These are phyloP conservation scores for Leccinum subgranulosum DNA, from an alignment of 768 basidiomycete genomes.

Conservation along the genomic window DNA sequence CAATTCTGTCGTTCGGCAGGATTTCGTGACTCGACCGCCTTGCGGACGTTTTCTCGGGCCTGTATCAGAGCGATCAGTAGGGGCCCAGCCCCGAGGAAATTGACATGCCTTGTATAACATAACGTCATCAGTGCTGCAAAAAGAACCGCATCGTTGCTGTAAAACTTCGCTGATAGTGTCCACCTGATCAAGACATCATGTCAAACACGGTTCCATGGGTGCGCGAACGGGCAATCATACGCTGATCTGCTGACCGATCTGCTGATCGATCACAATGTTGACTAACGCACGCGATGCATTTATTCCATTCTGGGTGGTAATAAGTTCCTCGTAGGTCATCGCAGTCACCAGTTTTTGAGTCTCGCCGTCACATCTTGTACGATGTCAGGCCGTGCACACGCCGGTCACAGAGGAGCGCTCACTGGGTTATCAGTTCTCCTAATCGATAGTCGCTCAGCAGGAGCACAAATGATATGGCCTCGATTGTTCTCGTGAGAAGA, in stretches of 20 bases:
- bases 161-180: slow-evolving; percentile 95
- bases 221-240: slow-evolving; percentile 42
- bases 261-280: slow-evolving; percentile 95
- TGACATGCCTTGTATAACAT: slow-evolving; percentile 85
- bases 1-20: slow-evolving; percentile 71
- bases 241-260: slow-evolving; percentile 95
- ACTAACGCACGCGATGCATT: slow-evolving; percentile 87
- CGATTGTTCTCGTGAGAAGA: slow-evolving; percentile 81
- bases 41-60: slow-evolving; percentile 93
- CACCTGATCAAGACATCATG: slow-evolving; percentile 50
- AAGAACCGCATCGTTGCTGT: slow-evolving; percentile 93
- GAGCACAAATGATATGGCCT: slow-evolving; percentile 91
- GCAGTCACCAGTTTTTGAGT: slow-evolving; percentile 64
- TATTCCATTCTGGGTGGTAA: slow-evolving; percentile 82
- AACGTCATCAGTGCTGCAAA: slow-evolving; percentile 98
- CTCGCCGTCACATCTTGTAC: slow-evolving; percentile 63
- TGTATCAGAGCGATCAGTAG: slow-evolving; percentile 28
- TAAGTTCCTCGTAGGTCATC: slow-evolving; percentile 82
- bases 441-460: slow-evolving; percentile 90
- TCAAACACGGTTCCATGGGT: not conserved
- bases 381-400: slow-evolving; percentile 5
- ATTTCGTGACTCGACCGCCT: slow-evolving; percentile 79
- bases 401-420: slow-evolving; percentile 26
- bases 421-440: slow-evolving; percentile 82
- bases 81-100: slow-evolving; percentile 1